These are phyloP conservation scores for Phanerodontia chrysosporium DNA, from an alignment of 768 basidiomycete genomes.

Conservation along the genomic window DNA sequence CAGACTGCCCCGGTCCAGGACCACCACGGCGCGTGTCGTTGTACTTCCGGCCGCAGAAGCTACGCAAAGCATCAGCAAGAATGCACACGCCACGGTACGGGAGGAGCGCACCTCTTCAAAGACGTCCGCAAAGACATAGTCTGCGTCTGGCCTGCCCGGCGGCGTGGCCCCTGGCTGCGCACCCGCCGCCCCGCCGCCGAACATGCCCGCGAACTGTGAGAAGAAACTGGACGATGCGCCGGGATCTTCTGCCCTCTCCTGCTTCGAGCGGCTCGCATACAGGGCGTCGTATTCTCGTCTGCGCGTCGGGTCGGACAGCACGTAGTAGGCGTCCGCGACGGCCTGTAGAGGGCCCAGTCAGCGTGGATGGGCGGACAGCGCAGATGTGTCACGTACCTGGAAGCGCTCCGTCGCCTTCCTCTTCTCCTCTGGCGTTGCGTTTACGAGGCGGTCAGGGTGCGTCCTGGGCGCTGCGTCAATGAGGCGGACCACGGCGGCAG, in stretches of 20 bases:
- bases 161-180: constrained; percentile 28
- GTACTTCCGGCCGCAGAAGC: constrained; percentile 80
- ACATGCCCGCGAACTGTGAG: constrained; percentile 68
- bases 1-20: constrained; percentile 64
- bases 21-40: constrained; percentile 70
- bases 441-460: constrained; percentile 81
- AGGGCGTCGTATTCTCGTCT: constrained; percentile 70
- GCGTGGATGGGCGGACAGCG: background rate
- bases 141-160: constrained; percentile 62
- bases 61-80: constrained; percentile 19
- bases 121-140: constrained; percentile 82
- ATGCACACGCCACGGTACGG: background rate
- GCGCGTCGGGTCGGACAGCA: constrained; percentile 75
- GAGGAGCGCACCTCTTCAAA: constrained; percentile 73
- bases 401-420: constrained; percentile 78
- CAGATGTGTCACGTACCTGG: constrained; percentile 45
- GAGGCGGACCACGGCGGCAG: background rate
- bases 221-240: constrained; percentile 74
- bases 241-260: constrained; percentile 58
- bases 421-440: constrained; percentile 67
- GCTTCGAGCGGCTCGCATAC: constrained; percentile 47
- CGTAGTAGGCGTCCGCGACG: constrained; percentile 92
- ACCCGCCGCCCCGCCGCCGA: constrained; percentile 44
- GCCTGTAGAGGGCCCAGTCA: constrained; percentile 39
- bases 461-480: constrained; percentile 47